Conservation (phyloP, 2,329 filamentous ascomycete genomes). For the Colletotrichum truncatum region DNA sequence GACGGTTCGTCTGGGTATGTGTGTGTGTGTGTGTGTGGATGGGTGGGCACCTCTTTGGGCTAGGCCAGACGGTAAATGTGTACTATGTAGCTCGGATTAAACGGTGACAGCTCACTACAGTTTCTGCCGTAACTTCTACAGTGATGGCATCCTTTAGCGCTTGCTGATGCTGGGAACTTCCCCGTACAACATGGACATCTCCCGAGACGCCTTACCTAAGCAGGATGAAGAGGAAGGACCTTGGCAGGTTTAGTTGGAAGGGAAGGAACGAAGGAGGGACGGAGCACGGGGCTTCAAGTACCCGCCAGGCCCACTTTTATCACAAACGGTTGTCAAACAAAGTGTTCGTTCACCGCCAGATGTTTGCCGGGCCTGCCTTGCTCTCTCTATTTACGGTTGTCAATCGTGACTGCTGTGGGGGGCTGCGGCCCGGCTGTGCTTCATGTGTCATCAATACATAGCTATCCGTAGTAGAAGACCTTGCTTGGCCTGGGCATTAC, state of each 20-base stretch:
- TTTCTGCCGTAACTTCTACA: slow-evolving; percentile 5
- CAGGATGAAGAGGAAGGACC: not conserved
- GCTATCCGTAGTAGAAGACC: not conserved
- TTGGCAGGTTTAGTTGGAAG: not conserved
- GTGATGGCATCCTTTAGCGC: too few relatives aligned
- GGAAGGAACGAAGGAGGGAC: not conserved
- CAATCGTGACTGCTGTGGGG: slow-evolving; percentile 1
- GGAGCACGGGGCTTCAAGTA: not conserved
- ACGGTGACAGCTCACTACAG: slow-evolving; percentile 19
- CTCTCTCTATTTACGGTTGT: not conserved
- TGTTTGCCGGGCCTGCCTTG: not conserved
- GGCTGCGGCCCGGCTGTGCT: not conserved
- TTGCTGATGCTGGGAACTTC: not conserved
- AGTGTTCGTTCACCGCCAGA: slow-evolving; percentile 25
- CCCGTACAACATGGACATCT: slow-evolving; percentile 1
- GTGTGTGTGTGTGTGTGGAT: not conserved
- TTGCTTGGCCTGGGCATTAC: slow-evolving; percentile 21
- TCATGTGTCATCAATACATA: not conserved
- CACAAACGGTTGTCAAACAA: slow-evolving; percentile 22
- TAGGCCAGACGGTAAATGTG: not conserved
- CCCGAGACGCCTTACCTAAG: slow-evolving; percentile 2
- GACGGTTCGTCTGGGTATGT: not conserved
- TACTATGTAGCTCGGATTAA: not conserved
- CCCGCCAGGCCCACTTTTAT: slow-evolving; percentile 9
- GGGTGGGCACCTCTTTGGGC: not conserved